Base-by-base conservation (phyloP, 768 basidiomycete genomes). In the Coprinopsis cinerea region DNA sequence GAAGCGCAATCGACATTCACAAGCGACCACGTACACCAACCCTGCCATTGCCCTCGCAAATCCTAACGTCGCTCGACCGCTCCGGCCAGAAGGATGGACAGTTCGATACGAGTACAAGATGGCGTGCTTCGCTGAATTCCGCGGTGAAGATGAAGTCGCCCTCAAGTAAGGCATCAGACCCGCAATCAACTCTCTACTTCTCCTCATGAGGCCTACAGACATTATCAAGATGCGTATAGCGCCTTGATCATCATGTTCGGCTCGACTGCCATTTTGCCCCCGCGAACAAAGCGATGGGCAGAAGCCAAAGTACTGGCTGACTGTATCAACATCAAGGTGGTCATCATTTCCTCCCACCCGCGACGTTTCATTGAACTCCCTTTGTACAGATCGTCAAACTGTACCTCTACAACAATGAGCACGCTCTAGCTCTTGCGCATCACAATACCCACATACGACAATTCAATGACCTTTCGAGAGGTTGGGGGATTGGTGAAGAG, bases 101-200 rank as follows among this genome's bases (percentile, higher is more conserved):
- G 92, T 95, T 17, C 74, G 96, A 25, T 97, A 97, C 60, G 94
- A 97, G 62, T 98, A 92, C 74, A 99, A 98, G 68, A 88, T 94
- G 78, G 96, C 88, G 0, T 86, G 88, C 57, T 98, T 97, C 64
- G 92, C 95, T 0, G 95, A 99, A 66, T 92, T 97, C 61, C 71
- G 94, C 51, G 83, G 89, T 11, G 95, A 98, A 64, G 81, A 89
- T 52, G 93, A 97, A 59, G 85, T 92, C 7, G 92, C 94, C 0
- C 71, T 95, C 52, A 93, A 92, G 92, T 94, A 55, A 55, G 83
- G 72, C 39, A 37, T 22, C 34, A 47, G 40, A n/a, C n/a, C n/a
- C n/a, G n/a, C n/a, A n/a, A n/a, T n/a, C n/a, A n/a, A n/a, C n/a
- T n/a, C n/a, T n/a, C n/a, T n/a, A n/a, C n/a, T n/a, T n/a, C n/a